These are phyloP conservation scores for Neonectria coccinea DNA, from an alignment of 2,329 filamentous ascomycete genomes.

Conservation along the genomic window DNA sequence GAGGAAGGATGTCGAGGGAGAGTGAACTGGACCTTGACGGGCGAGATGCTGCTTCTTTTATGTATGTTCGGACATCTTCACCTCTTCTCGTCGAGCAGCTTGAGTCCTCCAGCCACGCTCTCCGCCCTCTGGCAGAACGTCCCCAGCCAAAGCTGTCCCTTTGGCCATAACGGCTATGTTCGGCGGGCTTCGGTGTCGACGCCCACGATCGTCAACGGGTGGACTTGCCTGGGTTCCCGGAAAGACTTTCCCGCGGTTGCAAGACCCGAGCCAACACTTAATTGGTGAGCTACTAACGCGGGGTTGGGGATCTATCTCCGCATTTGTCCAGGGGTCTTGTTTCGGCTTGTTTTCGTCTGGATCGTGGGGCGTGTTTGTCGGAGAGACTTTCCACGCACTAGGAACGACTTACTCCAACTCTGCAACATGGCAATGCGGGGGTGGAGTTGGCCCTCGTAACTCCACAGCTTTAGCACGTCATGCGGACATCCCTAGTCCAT, in stretches of 20 bases:
- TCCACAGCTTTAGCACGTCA: constrained; percentile 14
- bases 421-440: constrained; percentile 2
- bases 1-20: too few species aligned
- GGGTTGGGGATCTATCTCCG: constrained; percentile 1
- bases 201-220: constrained; percentile 3
- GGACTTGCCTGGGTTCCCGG: constrained; percentile 7
- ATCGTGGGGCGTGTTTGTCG: background rate
- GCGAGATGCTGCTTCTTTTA: too few species aligned
- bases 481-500: background rate
- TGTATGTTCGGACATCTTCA: too few species aligned
- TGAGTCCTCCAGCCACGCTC: too few species aligned
- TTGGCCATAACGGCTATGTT: too few species aligned
- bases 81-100: too few species aligned
- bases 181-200: background rate
- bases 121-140: too few species aligned
- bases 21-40: too few species aligned
- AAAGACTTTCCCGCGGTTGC: constrained; percentile 16
- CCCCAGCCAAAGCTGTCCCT: too few species aligned
- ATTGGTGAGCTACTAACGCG: background rate
- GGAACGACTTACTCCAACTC: constrained; percentile 23
- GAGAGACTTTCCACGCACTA: constrained; percentile 17
- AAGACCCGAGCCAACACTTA: too few species aligned
- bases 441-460: constrained; percentile 10
- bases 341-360: background rate
- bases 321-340: background rate